Evolutionary conservation across 805 yeast species (phyloP).

Genomic region (Pichia scutulata): DNA sequence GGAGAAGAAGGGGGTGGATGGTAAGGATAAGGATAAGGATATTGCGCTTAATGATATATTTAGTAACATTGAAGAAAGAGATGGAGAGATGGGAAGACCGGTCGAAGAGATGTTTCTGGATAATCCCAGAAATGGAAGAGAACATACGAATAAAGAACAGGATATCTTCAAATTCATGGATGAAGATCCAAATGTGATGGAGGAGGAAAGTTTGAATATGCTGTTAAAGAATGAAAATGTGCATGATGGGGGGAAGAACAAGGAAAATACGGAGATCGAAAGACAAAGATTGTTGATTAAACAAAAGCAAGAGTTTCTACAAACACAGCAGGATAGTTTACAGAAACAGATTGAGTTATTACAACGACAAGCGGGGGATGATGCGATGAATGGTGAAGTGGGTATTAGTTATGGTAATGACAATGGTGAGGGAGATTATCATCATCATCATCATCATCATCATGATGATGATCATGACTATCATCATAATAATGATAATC

Average conservation of each 20-base stretch:
- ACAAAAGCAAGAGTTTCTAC: slow-evolving; percentile 10
- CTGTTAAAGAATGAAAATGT: slow-evolving; percentile 8
- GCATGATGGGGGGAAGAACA: not conserved
- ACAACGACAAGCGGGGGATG: slow-evolving; percentile 8
- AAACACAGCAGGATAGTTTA: slow-evolving; percentile 18
- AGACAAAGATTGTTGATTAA: slow-evolving; percentile 1
- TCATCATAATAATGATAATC: not conserved
- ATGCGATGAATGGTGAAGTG: not conserved
- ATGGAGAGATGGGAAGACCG: too few relatives aligned
- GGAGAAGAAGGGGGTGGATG: not conserved
- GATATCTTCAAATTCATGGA: slow-evolving; percentile 11
- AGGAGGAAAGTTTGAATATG: slow-evolving; percentile 13
- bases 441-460: too few relatives aligned
- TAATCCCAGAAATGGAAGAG: not conserved
- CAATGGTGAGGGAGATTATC: too few relatives aligned
- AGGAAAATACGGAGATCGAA: not conserved
- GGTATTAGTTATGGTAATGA: too few relatives aligned
- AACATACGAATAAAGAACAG: not conserved
- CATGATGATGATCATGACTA: not conserved
- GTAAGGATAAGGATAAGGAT: not conserved
- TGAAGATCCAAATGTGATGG: slow-evolving; percentile 11
- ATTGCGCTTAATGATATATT: slow-evolving; percentile 29
- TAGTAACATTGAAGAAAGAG: slow-evolving; percentile 10
- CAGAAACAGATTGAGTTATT: slow-evolving; percentile 14
- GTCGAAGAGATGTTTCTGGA: not conserved